A percentile compares a stretch with the other conserved stretches of the same genome.
Conservation (phyloP, 306 rosid genomes). For the Abrus pulchellus region DNA sequence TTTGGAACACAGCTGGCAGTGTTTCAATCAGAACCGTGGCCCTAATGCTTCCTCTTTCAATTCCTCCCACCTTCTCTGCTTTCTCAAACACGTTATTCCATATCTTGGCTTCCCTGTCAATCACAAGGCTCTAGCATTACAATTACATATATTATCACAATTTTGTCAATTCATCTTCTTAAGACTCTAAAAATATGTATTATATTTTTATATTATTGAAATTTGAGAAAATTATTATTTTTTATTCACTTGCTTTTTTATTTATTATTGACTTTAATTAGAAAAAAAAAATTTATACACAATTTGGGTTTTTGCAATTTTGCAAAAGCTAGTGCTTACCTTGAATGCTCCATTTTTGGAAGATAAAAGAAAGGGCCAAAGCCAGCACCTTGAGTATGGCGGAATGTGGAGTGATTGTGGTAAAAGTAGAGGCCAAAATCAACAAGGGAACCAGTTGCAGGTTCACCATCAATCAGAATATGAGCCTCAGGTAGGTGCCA, state of each 20-base stretch:
- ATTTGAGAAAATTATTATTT: no score
- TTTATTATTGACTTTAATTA: background rate
- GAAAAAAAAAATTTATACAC: background rate
- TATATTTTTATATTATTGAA: no score
- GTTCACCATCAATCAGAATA: slow-evolving; percentile 86
- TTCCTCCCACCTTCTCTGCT: slow-evolving; percentile 80
- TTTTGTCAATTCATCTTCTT: no score
- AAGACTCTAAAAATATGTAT: no score
- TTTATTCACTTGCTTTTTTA: no score
- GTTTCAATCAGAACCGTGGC: slow-evolving; percentile 93
- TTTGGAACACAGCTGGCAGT: slow-evolving; percentile 92
- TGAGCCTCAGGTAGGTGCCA: slow-evolving; percentile 97
- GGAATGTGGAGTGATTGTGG: slow-evolving; percentile 71
- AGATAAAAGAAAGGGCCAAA: slow-evolving; percentile 95
- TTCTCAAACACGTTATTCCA: slow-evolving; percentile 89
- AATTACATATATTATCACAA: background rate
- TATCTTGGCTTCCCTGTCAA: slow-evolving; percentile 86
- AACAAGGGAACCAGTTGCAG: slow-evolving; percentile 84
- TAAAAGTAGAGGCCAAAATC: slow-evolving; percentile 90
- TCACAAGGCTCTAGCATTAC: background rate
- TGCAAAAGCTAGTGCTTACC: slow-evolving; percentile 53
- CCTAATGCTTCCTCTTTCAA: slow-evolving; percentile 90
- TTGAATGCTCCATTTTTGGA: slow-evolving; percentile 95
- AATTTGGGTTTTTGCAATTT: background rate
- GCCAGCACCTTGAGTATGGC: slow-evolving; percentile 77